Evolutionary conservation across 257 asterid genomes (phyloP).

Genomic region (Dorcoceras hygrometricum): DNA sequence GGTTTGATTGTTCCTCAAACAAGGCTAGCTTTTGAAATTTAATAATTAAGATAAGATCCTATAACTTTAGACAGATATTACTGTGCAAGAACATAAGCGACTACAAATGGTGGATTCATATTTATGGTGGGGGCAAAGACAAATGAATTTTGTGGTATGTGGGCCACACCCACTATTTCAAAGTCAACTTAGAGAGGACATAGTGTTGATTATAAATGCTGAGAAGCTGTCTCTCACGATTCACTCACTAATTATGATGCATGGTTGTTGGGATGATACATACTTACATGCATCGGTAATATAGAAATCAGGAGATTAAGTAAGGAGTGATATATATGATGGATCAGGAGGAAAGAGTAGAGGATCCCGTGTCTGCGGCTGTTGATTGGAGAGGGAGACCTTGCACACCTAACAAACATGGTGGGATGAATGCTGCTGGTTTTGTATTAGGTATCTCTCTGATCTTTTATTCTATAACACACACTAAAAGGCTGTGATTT

Average conservation of each 20-base stretch:
- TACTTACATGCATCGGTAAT: not conserved
- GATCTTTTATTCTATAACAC: not conserved
- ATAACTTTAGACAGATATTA: not conserved
- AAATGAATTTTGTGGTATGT: constrained; percentile 29
- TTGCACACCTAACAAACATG: constrained; percentile 54
- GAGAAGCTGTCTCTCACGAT: not conserved
- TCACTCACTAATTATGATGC: no score
- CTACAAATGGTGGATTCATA: not conserved
- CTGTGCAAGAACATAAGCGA: not conserved
- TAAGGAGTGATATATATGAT: constrained; percentile 8
- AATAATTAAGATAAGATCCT: not conserved
- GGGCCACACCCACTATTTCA: constrained; percentile 34
- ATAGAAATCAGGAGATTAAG: no score
- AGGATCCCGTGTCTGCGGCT: constrained; percentile 16
- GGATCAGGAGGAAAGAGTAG: constrained; percentile 35
- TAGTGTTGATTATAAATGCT: constrained; percentile 32
- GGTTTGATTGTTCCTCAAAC: constrained; percentile 36
- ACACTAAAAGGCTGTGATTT: not conserved
- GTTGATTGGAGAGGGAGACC: constrained; percentile 77
- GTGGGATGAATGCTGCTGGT: constrained; percentile 73
- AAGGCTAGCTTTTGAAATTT: constrained; percentile 3
- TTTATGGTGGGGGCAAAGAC: constrained; percentile 28
- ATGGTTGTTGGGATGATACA: not conserved
- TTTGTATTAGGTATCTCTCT: constrained; percentile 51
- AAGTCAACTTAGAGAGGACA: constrained; percentile 28